Conservation (phyloP, 192 early-diverging fungal genomes). For the Gonapodya prolifera region DNA sequence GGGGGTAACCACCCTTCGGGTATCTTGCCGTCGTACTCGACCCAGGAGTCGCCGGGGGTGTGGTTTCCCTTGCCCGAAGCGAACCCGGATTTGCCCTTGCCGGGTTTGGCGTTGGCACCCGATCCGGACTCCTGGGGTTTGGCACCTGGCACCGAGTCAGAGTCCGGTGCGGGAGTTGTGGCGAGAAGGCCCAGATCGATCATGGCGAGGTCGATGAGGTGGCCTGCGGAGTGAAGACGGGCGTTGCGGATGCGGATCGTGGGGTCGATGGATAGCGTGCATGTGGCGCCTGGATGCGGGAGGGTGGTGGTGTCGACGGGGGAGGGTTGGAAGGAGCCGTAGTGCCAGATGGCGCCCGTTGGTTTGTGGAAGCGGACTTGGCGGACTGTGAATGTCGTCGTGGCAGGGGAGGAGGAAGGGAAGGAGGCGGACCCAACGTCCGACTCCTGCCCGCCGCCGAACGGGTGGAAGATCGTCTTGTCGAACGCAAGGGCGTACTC, state of each 20-base stretch:
- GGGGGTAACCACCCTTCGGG: not conserved
- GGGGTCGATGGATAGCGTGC: not conserved
- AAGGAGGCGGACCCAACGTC: not conserved
- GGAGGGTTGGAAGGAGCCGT: not conserved
- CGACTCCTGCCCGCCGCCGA: slow-evolving; percentile 3
- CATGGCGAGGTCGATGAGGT: not conserved
- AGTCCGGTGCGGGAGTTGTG: no score
- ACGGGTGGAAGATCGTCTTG: slow-evolving; percentile 3
- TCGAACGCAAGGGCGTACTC: not conserved
- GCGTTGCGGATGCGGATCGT: not conserved
- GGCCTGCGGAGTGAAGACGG: not conserved
- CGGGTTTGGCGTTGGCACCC: no score
- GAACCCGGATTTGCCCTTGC: not conserved
- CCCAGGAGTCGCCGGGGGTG: not conserved
- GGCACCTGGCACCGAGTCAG: no score
- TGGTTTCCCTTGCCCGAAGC: not conserved
- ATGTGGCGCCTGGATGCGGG: not conserved
- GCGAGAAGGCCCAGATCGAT: not conserved
- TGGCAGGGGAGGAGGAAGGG: not conserved
- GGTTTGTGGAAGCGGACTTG: not conserved
- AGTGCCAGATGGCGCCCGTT: not conserved
- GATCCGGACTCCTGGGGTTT: no score
- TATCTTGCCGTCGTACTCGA: not conserved
- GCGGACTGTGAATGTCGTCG: not conserved
- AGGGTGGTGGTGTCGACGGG: not conserved